Evolutionary conservation across 805 yeast genomes (phyloP), one percentile per base, ranked within the genome.

Genomic region (Teunomyces atbi): DNA sequence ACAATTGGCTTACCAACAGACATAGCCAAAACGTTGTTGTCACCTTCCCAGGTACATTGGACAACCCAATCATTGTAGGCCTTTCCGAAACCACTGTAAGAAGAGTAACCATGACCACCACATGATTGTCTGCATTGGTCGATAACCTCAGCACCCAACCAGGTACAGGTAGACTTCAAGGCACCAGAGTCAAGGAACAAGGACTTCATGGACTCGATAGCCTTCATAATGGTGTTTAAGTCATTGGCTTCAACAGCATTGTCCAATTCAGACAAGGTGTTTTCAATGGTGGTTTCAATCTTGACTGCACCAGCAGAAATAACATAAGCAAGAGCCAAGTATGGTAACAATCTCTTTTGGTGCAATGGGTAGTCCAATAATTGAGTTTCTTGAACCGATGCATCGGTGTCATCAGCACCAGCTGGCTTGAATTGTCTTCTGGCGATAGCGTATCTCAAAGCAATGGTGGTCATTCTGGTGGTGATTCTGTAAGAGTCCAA

Each of bases 1-100:
- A 83, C 71, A 33, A 84, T 73, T 20, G 94, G 81, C 64, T 92
- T 83, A 47, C 96, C 97, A 48, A 89, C 81, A 45, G 89, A 84
- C 66, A 89, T 81, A 2, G 90, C 86, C 53, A 91, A 75, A 37
- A 91, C 85, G 59, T 83, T 90, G 73, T 91, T 91, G 67, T 91
- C 97, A 66, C 97, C 97, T 73, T 91, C 97, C 97, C 97, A 91
- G 15, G 97, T 91, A 68, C 96, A 90, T 71, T 91, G 97, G 34
- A 91, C 97, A n/a, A 87, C 96, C 89, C 96, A 92, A 65, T 91
- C 97, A 51, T 79, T 78, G 72, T 82, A 89, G 10, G 90, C 90
- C 62, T 85, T 88, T 34, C 95, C 96, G 62, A 91, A 87, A 1
- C 91, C 96, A 53, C 89, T 82, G 68, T 91, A 91, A n/a, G 90